Percentiles rank a stretch among this genome's conserved stretches.
Conservation (phyloP, 1,139 yeast species). For the Yamadazyma triangularis region DNA sequence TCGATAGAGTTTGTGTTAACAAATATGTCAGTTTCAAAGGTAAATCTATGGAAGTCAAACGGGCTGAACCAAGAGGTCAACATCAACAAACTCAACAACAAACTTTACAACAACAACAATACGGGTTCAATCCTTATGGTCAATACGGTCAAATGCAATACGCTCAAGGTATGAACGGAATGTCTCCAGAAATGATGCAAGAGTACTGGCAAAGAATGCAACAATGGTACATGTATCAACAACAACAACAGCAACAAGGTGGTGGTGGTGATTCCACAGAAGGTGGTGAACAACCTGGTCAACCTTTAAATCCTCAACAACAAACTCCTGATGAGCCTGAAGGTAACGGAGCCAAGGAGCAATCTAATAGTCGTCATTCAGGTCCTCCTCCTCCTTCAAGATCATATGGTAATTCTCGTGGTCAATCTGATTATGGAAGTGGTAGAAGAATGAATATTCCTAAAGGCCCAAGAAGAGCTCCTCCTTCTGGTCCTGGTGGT, state of each 20-base stretch:
- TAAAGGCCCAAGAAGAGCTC: constrained; percentile 25
- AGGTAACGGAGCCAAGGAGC: too few species aligned
- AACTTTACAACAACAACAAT: constrained; percentile 36
- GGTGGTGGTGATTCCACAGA: constrained; percentile 18
- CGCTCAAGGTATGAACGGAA: constrained; percentile 22
- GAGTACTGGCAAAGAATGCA: constrained; percentile 88
- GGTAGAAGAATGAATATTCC: constrained; percentile 31
- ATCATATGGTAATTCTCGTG: constrained; percentile 23
- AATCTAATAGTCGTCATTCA: too few species aligned
- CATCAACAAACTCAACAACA: constrained; percentile 38
- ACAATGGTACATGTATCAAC: constrained; percentile 65
- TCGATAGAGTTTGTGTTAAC: constrained; percentile 82
- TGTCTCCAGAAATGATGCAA: constrained; percentile 72
- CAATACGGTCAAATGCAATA: constrained; percentile 30
- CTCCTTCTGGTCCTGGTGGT: constrained; percentile 27
- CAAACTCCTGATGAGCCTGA: constrained; percentile 27
- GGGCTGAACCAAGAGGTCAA: constrained; percentile 90
- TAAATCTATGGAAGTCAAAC: constrained; percentile 89
- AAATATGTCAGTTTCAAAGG: constrained; percentile 83
- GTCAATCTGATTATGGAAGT: constrained; percentile 13
- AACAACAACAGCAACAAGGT: constrained; percentile 56
- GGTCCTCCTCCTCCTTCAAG: constrained; percentile 30
- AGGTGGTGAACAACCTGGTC: constrained; percentile 39
- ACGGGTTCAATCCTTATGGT: constrained; percentile 20
- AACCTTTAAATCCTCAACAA: constrained; percentile 54